Conservation (phyloP, 805 yeast genomes). For the Lipomyces starkeyi region DNA sequence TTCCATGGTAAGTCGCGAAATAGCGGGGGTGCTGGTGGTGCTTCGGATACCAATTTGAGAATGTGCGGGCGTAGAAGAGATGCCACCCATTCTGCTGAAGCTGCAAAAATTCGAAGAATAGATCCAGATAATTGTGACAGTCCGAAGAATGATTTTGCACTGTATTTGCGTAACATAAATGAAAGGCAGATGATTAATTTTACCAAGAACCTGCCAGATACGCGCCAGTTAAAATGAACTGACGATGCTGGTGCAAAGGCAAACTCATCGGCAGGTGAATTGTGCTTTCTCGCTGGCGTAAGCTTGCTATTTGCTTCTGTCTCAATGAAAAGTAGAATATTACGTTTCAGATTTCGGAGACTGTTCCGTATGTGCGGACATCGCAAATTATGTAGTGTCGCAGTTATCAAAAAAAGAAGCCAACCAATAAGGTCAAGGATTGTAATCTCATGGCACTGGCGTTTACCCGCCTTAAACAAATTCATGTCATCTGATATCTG, state of each 20-base stretch:
- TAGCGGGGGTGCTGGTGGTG: neutral
- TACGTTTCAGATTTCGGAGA: neutral
- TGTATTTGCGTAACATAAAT: neutral
- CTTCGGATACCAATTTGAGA: neutral
- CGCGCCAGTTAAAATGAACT: neutral
- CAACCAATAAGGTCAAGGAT: neutral
- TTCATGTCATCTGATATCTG: neutral
- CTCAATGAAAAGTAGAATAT: neutral
- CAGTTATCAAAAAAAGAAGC: neutral
- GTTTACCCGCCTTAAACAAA: neutral
- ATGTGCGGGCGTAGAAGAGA: neutral
- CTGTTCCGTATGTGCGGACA: neutral
- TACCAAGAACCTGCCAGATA: neutral
- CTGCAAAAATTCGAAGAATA: neutral
- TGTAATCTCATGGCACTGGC: neutral
- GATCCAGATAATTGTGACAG: neutral
- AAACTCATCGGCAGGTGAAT: neutral
- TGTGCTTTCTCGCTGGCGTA: neutral
- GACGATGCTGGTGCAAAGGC: neutral
- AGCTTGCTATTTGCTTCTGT: neutral
- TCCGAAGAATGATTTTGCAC: neutral
- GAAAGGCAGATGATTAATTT: neutral
- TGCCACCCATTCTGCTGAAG: neutral
- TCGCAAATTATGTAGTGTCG: neutral
- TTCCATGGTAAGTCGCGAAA: neutral